Conservation (phyloP, 2,329 filamentous ascomycete genomes). For the Lithohypha guttulata region DNA sequence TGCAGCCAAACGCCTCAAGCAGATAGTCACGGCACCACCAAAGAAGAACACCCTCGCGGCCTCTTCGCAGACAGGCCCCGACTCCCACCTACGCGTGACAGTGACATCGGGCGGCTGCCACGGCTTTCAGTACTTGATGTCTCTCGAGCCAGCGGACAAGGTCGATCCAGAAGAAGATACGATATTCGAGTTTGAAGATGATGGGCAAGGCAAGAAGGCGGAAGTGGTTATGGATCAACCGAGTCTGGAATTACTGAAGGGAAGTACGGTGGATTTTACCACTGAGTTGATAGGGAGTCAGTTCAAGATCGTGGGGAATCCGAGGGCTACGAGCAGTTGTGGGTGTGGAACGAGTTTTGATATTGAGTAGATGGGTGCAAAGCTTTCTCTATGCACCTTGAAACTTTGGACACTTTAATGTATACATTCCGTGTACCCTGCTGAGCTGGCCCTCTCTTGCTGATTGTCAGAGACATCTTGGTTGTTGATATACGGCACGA, state of each 20-base stretch:
- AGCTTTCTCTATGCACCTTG: no score
- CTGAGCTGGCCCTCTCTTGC: no score
- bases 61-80: constrained; percentile 37
- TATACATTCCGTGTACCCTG: no score
- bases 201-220: constrained; percentile 37
- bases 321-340: constrained; percentile 82
- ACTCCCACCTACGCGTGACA: constrained; percentile 77
- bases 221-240: constrained; percentile 82
- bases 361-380: constrained; percentile 64
- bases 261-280: constrained; percentile 92
- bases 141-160: constrained; percentile 50
- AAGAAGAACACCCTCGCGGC: constrained; percentile 31
- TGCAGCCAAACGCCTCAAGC: constrained; percentile 65
- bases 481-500: no score
- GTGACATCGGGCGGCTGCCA: constrained; percentile 94
- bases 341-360: constrained; percentile 97
- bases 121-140: constrained; percentile 96
- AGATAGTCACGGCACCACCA: constrained; percentile 60
- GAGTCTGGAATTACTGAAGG: constrained; percentile 77
- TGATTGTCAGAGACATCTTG: no score
- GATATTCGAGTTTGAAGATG: constrained; percentile 59
- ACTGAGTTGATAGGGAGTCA: constrained; percentile 90
- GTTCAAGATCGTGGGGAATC: constrained; percentile 95
- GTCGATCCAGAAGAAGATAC: constrained; percentile 69
- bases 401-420: no score